phyloP scores from a whole-genome alignment of 2,329 filamentous ascomycete genomes.

The Aureobasidium leucospermi region DNA sequence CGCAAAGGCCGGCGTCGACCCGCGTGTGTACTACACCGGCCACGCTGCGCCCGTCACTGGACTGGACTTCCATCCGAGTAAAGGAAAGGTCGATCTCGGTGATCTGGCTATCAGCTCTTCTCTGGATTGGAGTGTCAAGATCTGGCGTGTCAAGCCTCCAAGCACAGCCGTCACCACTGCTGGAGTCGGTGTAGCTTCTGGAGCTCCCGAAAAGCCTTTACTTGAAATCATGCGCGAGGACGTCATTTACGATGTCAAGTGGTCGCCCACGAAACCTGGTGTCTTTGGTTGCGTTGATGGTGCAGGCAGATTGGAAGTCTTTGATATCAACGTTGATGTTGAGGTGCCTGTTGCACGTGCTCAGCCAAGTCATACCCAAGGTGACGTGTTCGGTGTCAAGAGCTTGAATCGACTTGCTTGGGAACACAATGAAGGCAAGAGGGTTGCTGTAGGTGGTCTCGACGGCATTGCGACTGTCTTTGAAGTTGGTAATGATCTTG shows the following conservation, averaged over 20 bases:
- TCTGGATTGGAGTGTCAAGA: slow-evolving; percentile 92
- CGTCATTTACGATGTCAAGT: slow-evolving; percentile 90
- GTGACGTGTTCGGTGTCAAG: slow-evolving; percentile 43
- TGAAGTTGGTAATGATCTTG: slow-evolving; percentile 75
- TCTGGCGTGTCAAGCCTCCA: slow-evolving; percentile 88
- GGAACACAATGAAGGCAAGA: slow-evolving; percentile 82
- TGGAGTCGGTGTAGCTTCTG: slow-evolving; percentile 14
- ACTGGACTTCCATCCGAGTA: slow-evolving; percentile 87
- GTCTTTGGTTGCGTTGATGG: slow-evolving; percentile 95
- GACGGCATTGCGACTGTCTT: slow-evolving; percentile 88
- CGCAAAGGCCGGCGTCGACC: slow-evolving; percentile 91
- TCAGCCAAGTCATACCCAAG: slow-evolving; percentile 30
- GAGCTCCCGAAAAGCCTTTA: slow-evolving; percentile 60
- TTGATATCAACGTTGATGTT: slow-evolving; percentile 87
- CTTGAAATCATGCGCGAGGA: slow-evolving; percentile 91
- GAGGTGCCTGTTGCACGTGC: slow-evolving; percentile 85
- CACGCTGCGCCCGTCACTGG: slow-evolving; percentile 95
- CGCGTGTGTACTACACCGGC: slow-evolving; percentile 77
- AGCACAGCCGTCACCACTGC: slow-evolving; percentile 17
- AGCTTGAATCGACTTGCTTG: slow-evolving; percentile 92
- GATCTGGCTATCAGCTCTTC: slow-evolving; percentile 89
- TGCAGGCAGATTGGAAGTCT: slow-evolving; percentile 83
- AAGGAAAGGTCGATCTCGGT: slow-evolving; percentile 86
- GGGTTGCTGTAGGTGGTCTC: slow-evolving; percentile 82
- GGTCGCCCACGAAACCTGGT: slow-evolving; percentile 89